Evolutionary conservation across 495 filamentous ascomycete species (phyloP), one percentile per base, ranked within the genome.

Genomic region (Darksidea phi): DNA sequence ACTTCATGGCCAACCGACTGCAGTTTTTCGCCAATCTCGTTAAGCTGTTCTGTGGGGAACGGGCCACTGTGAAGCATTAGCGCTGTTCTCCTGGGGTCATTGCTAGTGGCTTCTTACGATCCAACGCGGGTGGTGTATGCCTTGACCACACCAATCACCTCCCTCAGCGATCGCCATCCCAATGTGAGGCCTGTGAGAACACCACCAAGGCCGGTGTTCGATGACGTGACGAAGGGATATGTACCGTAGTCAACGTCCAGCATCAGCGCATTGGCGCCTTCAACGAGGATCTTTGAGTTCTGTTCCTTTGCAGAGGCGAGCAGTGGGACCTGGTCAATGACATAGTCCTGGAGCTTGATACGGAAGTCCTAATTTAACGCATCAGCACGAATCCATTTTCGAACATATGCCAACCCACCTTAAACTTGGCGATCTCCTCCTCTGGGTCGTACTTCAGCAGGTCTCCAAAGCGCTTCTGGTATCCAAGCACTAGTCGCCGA

Each of bases 201-300:
- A 54, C 91, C 91, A 20, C 88, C 90, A 13, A 90, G 63, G 41
- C 74, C 73, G 24, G 73, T 75, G 59, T 76, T 75, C 10, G 74
- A 77, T 13, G 86, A 90, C 24, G 91, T 95, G 55, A 95, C 91
- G 66, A 82, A 93, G 57, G 91, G 91, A 70, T 93, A 95, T 6
- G 66, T 68, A 43, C 88, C 72, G 83, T 84, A 73, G 59, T 64
- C 86, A 46, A 89, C 77, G 73, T 89, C 86, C 34, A 90, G 79
- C 83, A 89, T 88, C 50, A 92, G 76, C n/a, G 90, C 89, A 64
- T 96, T 90, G n/a, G 88, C 87, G 56, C 90, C 90, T 74, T 97
- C 91, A 37, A 96, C 83, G 7, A 96, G 78, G 61, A 91, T 87
- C 59, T 81, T 81, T 51, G 78, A 77, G 18, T 86, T 82, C 66